These are phyloP conservation scores for Sarocladiaceae sp. DNA, from an alignment of 2,329 filamentous ascomycete genomes.

Conservation along the genomic window DNA sequence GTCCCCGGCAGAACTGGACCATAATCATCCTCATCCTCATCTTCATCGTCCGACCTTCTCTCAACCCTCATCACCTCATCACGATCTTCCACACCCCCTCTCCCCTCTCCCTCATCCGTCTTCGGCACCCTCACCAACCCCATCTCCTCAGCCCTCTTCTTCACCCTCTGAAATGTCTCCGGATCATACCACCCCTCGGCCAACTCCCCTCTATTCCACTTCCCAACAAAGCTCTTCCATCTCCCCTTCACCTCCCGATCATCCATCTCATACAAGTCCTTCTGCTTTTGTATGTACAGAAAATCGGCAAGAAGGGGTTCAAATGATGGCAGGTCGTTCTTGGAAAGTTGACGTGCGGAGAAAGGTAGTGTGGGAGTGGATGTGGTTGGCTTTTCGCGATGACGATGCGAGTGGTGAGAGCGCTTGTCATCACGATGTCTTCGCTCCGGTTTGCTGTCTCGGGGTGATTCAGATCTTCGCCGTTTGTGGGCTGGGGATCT, in stretches of 20 bases:
- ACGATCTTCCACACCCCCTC: too few species aligned
- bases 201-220: slow-evolving; percentile 89
- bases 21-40: slow-evolving; percentile 53
- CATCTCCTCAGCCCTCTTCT: slow-evolving; percentile 21
- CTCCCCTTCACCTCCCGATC: slow-evolving; percentile 74
- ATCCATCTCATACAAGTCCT: slow-evolving; percentile 63
- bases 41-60: slow-evolving; percentile 13
- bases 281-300: slow-evolving; percentile 80
- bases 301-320: slow-evolving; percentile 77
- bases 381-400: slow-evolving; percentile 12
- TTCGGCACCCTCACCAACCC: too few species aligned
- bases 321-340: slow-evolving; percentile 63
- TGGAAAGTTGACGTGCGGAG: slow-evolving; percentile 60
- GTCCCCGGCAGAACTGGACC: slow-evolving; percentile 33
- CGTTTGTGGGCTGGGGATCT: slow-evolving; percentile 18
- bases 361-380: slow-evolving; percentile 53
- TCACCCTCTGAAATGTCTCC: slow-evolving; percentile 49
- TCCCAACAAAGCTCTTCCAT: slow-evolving; percentile 89
- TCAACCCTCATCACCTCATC: slow-evolving; percentile 9
- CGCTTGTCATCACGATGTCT: slow-evolving; percentile 1
- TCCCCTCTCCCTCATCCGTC: slow-evolving; percentile 8
- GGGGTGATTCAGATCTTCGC: slow-evolving; percentile 12
- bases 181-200: slow-evolving; percentile 94
- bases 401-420: slow-evolving; percentile 10
- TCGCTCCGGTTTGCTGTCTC: not conserved